Conservation (phyloP, 208 protist genomes). For the Leishmania arabica region DNA sequence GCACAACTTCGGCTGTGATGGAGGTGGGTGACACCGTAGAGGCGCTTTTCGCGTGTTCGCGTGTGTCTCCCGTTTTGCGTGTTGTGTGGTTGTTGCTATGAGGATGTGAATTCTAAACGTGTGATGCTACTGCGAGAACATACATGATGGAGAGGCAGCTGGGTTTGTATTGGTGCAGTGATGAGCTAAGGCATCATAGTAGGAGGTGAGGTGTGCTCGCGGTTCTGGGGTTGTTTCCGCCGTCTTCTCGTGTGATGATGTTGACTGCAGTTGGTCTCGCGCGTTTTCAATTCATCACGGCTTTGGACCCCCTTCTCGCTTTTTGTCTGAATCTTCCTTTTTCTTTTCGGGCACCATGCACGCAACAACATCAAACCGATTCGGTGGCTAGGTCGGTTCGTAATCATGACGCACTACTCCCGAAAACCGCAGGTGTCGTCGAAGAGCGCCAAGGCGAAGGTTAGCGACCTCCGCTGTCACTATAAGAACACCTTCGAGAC, state of each 20-base stretch:
- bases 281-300: not conserved
- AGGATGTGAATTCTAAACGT: not conserved
- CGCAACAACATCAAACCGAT: not conserved
- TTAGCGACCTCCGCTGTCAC: conserved; percentile 93
- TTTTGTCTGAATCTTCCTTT: not conserved
- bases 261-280: not conserved
- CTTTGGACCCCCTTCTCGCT: not conserved
- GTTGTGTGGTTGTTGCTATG: not conserved
- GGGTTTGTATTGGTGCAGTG: not conserved
- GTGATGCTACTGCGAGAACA: not conserved
- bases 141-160: too few relatives aligned
- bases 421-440: conserved; percentile 90
- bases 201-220: not conserved
- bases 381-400: conserved; percentile 62
- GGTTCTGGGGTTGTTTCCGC: not conserved
- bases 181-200: not conserved
- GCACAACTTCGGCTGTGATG: not conserved
- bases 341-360: not conserved
- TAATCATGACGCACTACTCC: conserved; percentile 89
- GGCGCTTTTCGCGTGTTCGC: not conserved
- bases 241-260: not conserved
- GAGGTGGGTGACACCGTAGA: not conserved
- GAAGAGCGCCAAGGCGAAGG: conserved; percentile 89
- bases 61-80: not conserved
- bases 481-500: conserved; percentile 97